Percentiles rank a stretch among this genome's conserved stretches.
phyloP scores from a whole-genome alignment of 1,284 basidiomycete genomes.

The Megacollybia platyphylla region DNA sequence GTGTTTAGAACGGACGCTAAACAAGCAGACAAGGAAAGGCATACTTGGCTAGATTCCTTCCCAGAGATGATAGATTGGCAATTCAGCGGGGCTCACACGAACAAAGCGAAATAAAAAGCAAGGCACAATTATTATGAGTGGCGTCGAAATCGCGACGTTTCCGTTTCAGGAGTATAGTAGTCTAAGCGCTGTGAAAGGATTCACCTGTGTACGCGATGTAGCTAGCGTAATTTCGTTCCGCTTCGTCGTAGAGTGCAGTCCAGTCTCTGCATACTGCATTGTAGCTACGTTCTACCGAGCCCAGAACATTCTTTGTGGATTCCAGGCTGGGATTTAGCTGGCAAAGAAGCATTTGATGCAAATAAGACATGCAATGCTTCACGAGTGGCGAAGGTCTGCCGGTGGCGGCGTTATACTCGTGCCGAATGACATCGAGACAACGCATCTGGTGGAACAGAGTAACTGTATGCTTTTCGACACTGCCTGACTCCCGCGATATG shows the following conservation, averaged over 20 bases:
- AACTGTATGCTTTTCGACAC: constrained; percentile 11
- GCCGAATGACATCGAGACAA: constrained; percentile 15
- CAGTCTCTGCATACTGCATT: constrained; percentile 13
- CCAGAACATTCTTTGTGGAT: constrained; percentile 6
- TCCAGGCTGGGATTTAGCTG: constrained; percentile 14
- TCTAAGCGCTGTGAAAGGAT: no score
- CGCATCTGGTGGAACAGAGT: constrained; percentile 18
- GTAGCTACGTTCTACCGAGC: constrained; percentile 4
- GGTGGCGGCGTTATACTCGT: constrained; percentile 5
- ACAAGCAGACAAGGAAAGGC: no score
- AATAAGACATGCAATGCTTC: constrained; percentile 20
- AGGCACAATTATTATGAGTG: no score
- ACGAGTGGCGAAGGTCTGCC: constrained; percentile 7
- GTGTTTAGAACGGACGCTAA: no score
- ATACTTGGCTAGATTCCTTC: no score
- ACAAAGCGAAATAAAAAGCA: no score
- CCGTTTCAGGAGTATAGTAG: no score
- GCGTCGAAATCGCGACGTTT: no score
- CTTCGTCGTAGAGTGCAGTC: constrained; percentile 11
- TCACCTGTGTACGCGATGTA: background rate
- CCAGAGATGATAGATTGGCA: no score
- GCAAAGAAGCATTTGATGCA: constrained; percentile 19
- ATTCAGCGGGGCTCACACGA: no score
- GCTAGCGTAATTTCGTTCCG: constrained; percentile 9
- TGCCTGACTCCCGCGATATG: constrained; percentile 5